Percentiles rank a stretch among this genome's conserved stretches.
These are phyloP conservation scores for Escovopsis sp. DNA, from an alignment of 2,329 filamentous ascomycete species.

Conservation along the genomic window DNA sequence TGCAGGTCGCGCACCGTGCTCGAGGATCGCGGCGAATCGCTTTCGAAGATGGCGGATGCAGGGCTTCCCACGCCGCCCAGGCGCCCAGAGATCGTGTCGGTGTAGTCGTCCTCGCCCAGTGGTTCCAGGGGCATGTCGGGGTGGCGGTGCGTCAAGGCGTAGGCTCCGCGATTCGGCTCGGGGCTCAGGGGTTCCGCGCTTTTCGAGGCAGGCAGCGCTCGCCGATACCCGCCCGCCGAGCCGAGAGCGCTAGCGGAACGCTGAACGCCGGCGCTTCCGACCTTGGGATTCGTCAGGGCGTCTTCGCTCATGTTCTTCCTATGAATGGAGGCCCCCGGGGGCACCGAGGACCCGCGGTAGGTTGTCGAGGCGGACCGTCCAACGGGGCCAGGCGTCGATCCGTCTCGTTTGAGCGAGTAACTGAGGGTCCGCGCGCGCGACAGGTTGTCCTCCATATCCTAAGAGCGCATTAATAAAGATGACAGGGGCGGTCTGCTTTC, in stretches of 20 bases:
- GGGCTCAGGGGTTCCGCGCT: conserved; percentile 27
- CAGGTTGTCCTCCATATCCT: conserved; percentile 92
- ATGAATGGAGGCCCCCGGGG: conserved; percentile 9
- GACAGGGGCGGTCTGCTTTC: too few relatives aligned
- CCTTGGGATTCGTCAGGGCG: conserved; percentile 15
- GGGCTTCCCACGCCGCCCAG: conserved; percentile 28
- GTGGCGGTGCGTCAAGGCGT: conserved; percentile 17
- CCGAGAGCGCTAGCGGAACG: conserved; percentile 52
- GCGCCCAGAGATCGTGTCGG: conserved; percentile 19
- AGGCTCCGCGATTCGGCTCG: conserved; percentile 9
- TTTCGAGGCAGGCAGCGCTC: conserved; percentile 28
- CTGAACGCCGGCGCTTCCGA: conserved; percentile 23
- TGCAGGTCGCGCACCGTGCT: conserved; percentile 62
- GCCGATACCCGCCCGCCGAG: conserved; percentile 42
- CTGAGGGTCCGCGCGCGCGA: conserved; percentile 58
- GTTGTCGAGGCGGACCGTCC: conserved; percentile 14
- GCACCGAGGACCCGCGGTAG: conserved; percentile 9
- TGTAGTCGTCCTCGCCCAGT: conserved; percentile 34
- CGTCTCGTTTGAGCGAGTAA: conserved; percentile 27
- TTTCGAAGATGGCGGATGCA: conserved; percentile 27
- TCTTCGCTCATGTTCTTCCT: conserved; percentile 20
- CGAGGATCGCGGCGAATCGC: conserved; percentile 50
- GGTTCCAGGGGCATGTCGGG: conserved; percentile 34
- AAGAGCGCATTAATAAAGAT: conserved; percentile 1
- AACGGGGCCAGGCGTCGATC: conserved; percentile 37